phyloP scores from a whole-genome alignment of 2,329 filamentous ascomycete species.

The Penicillium fuscoglaucum region DNA sequence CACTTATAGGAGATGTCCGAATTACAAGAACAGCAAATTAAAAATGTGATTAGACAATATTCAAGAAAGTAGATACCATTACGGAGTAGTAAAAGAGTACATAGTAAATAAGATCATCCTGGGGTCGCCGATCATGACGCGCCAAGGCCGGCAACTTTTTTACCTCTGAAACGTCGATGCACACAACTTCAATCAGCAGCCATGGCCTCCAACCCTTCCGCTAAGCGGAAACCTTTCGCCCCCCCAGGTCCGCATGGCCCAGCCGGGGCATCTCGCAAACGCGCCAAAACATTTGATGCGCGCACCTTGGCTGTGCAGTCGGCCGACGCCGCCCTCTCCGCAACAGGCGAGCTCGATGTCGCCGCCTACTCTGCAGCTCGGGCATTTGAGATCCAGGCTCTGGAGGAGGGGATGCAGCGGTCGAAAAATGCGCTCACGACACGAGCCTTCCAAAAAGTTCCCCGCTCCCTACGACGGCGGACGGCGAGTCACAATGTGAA shows the following conservation, averaged over 20 bases:
- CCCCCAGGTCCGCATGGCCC: conserved; percentile 22
- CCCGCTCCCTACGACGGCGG: conserved; percentile 76
- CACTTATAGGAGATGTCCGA: not conserved
- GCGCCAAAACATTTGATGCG: conserved; percentile 46
- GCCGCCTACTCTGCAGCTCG: conserved; percentile 80
- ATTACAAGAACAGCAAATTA: not conserved
- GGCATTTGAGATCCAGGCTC: conserved; percentile 82
- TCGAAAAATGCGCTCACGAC: conserved; percentile 65
- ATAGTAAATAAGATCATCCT: conserved; percentile 1
- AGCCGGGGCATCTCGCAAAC: conserved; percentile 40
- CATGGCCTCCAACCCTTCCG: conserved; percentile 35
- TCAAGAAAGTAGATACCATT: not conserved
- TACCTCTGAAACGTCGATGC: conserved; percentile 3
- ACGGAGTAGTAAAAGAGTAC: not conserved
- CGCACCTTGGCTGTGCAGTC: conserved; percentile 48
- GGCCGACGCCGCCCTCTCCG: conserved; percentile 51
- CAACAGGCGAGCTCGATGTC: conserved; percentile 77
- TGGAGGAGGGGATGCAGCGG: conserved; percentile 77
- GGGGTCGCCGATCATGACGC: conserved; percentile 26
- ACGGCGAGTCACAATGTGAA: conserved; percentile 96
- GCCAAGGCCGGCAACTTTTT: conserved; percentile 29
- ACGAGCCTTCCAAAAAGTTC: conserved; percentile 88
- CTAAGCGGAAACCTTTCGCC: conserved; percentile 35
- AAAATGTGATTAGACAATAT: not conserved
- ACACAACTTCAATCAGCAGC: conserved; percentile 19